Percentiles rank a stretch among this genome's conserved stretches.
These are phyloP conservation scores for Ophiostoma tasmaniense DNA, from an alignment of 2,329 filamentous ascomycete species.

Conservation along the genomic window DNA sequence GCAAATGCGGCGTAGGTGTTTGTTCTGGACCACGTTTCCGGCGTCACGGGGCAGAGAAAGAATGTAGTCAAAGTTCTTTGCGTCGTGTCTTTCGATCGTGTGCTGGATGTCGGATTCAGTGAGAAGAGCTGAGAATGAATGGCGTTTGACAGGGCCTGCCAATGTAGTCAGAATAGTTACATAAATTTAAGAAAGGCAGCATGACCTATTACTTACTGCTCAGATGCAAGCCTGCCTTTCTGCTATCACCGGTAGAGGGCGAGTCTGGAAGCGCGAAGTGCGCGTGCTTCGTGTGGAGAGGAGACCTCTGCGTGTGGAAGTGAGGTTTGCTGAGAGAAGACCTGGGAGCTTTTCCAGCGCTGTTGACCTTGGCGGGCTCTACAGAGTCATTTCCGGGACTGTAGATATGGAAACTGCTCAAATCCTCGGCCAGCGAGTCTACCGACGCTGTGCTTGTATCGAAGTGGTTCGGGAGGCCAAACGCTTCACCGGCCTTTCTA, in stretches of 20 bases:
- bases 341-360: not conserved
- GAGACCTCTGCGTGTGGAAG: not conserved
- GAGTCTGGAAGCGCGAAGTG: constrained; percentile 14
- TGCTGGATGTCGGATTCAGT: constrained; percentile 8
- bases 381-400: constrained; percentile 11
- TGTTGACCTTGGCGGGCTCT: not conserved
- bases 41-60: constrained; percentile 31
- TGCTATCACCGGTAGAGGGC: not conserved
- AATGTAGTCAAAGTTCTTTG: constrained; percentile 45
- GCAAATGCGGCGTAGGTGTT: constrained; percentile 13
- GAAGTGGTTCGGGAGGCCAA: not conserved
- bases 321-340: not conserved
- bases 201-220: constrained; percentile 2
- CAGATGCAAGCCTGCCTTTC: not conserved
- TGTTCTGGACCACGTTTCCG: not conserved
- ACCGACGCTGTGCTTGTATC: constrained; percentile 10
- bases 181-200: not conserved
- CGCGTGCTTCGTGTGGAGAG: constrained; percentile 9
- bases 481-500: not conserved
- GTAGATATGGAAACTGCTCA: constrained; percentile 29
- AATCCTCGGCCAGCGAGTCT: constrained; percentile 28
- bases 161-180: not conserved
- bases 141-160: constrained; percentile 6
- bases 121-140: constrained; percentile 11
- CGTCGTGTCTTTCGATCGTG: constrained; percentile 31